A percentile compares a stretch with the other conserved stretches of the same genome.
phyloP scores from a whole-genome alignment of 352 stramenopile species.

The Aphanomyces cochlioides region DNA sequence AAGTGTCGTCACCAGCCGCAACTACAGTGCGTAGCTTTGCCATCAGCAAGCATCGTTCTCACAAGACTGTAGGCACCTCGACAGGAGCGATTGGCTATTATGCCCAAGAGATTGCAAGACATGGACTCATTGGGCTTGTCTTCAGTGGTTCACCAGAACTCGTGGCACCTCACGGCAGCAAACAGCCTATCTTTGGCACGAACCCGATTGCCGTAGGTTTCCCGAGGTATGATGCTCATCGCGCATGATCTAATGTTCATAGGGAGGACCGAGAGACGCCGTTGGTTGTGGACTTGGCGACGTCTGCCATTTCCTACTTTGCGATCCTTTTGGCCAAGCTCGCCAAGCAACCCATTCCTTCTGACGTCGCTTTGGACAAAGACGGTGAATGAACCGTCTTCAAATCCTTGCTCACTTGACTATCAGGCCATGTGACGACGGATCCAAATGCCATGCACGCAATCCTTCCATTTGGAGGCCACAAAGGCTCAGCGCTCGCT shows the following conservation, averaged over 20 bases:
- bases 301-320: slow-evolving; percentile 26
- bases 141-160: slow-evolving; percentile 21
- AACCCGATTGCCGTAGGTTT: slow-evolving; percentile 20
- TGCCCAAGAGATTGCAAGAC: slow-evolving; percentile 18
- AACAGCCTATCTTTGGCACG: slow-evolving; percentile 22
- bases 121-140: slow-evolving; percentile 18
- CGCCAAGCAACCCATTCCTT: slow-evolving; percentile 14
- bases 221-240: background rate
- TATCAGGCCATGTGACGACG: slow-evolving; percentile 9
- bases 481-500: slow-evolving; percentile 22
- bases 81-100: slow-evolving; percentile 25
- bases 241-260: background rate
- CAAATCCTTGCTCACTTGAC: background rate
- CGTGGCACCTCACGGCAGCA: slow-evolving; percentile 19
- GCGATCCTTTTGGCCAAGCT: slow-evolving; percentile 23
- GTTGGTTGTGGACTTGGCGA: slow-evolving; percentile 21
- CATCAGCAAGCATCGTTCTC: background rate
- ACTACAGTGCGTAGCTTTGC: slow-evolving; percentile 4
- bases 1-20: slow-evolving; percentile 22
- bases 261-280: slow-evolving; percentile 3
- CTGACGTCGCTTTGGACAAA: slow-evolving; percentile 4
- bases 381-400: background rate
- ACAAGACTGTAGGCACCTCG: slow-evolving; percentile 4
- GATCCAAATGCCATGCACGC: slow-evolving; percentile 12
- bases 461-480: slow-evolving; percentile 23